Conservation (phyloP, 2,329 filamentous ascomycete species). For the Endothia cerciana region DNA sequence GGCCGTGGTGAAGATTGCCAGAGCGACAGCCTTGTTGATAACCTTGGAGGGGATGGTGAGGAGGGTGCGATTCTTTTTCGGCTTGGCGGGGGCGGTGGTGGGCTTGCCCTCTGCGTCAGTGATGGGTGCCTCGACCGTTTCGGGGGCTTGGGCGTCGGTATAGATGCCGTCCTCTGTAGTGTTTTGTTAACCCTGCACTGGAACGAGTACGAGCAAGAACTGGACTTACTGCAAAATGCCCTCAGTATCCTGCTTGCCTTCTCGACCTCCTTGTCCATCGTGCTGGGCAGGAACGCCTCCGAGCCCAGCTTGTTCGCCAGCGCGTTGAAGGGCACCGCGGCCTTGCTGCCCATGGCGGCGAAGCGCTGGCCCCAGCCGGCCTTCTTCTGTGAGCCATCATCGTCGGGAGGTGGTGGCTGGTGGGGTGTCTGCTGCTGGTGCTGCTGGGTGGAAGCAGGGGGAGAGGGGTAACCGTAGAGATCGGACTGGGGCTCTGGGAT, state of each 20-base stretch:
- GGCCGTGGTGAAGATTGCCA: constrained; percentile 75
- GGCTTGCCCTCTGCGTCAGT: constrained; percentile 35
- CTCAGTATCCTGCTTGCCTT: constrained; percentile 84
- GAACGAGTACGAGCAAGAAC: too few species aligned
- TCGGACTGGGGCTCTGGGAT: constrained; percentile 34
- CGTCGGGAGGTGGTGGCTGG: constrained; percentile 26
- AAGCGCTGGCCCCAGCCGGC: constrained; percentile 35
- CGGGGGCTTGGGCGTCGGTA: constrained; percentile 38
- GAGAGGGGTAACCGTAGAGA: constrained; percentile 20
- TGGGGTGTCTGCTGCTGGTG: constrained; percentile 23
- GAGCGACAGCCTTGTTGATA: constrained; percentile 66
- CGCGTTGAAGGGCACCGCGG: constrained; percentile 76
- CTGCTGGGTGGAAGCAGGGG: constrained; percentile 12
- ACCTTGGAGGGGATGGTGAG: constrained; percentile 62
- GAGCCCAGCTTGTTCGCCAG: constrained; percentile 80
- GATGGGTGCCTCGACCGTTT: constrained; percentile 32
- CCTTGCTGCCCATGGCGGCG: constrained; percentile 45
- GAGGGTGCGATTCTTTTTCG: constrained; percentile 51
- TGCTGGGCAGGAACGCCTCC: constrained; percentile 85
- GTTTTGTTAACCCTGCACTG: constrained; percentile 30
- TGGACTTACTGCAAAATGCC: constrained; percentile 77
- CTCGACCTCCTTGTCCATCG: constrained; percentile 86
- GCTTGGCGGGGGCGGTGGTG: constrained; percentile 36
- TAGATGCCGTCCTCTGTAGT: constrained; percentile 57
- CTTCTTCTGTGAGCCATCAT: constrained; percentile 22